Percentiles rank a stretch among this genome's conserved stretches.
phyloP scores from a whole-genome alignment of 2,329 filamentous ascomycete species.

The Fusarium sp. region DNA sequence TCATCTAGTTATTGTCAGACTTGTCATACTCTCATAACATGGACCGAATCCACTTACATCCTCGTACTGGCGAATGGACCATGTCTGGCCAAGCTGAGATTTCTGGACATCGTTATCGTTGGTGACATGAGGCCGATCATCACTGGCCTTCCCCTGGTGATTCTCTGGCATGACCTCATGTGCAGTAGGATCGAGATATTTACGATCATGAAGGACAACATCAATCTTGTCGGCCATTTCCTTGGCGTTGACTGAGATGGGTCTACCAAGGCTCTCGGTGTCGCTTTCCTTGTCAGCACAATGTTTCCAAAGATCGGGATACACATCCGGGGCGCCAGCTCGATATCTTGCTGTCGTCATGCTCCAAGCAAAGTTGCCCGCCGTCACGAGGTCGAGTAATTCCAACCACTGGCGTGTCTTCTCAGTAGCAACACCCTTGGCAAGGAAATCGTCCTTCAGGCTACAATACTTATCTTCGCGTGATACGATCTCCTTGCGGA shows the following conservation, averaged over 20 bases:
- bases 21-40: fast-evolving
- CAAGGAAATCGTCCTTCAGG: background rate
- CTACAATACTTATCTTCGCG: background rate
- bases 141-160: background rate
- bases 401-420: background rate
- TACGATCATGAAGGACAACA: background rate
- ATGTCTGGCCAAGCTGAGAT: background rate
- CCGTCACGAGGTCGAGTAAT: background rate
- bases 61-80: background rate
- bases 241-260: background rate
- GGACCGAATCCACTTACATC: background rate
- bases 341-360: background rate
- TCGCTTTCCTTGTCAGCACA: background rate
- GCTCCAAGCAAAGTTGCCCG: background rate
- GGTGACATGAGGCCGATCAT: background rate
- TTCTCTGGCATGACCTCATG: background rate
- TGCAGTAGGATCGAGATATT: background rate
- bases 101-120: background rate
- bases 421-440: background rate
- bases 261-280: background rate
- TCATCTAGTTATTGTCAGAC: background rate
- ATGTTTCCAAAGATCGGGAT: background rate
- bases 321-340: background rate
- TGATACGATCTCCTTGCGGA: background rate
- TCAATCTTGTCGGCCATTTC: background rate